Conservation (phyloP, 169 alveolate species). For the Amoebophrya sp. region DNA sequence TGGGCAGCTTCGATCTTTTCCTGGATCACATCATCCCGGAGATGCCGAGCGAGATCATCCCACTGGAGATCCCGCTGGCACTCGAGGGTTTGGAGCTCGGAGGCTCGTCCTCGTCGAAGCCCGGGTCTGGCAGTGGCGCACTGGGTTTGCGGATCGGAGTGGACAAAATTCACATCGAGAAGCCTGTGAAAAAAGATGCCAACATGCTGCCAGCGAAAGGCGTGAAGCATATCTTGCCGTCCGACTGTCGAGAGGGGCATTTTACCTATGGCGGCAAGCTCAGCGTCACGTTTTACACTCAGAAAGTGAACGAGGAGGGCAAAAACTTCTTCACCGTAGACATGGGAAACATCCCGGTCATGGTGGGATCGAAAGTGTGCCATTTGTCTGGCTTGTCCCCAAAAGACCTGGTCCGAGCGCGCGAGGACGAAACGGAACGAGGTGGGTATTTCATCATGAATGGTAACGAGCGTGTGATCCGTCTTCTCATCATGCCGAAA, state of each 20-base stretch:
- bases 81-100: too few species aligned
- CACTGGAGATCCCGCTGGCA: not conserved
- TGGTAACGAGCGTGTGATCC: slow-evolving; percentile 89
- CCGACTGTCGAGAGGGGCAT: slow-evolving; percentile 27
- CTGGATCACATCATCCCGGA: not conserved
- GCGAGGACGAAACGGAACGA: slow-evolving; percentile 91
- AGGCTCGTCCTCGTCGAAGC: too few species aligned
- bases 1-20: not conserved
- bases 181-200: not conserved
- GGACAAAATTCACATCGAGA: not conserved
- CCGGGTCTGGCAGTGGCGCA: not conserved
- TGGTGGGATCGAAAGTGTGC: slow-evolving; percentile 88
- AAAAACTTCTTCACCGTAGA: slow-evolving; percentile 41
- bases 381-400: slow-evolving; percentile 74
- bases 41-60: not conserved
- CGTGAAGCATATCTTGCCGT: not conserved
- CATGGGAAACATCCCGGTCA: slow-evolving; percentile 90
- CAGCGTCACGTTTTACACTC: slow-evolving; percentile 23
- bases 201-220: not conserved
- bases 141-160: not conserved
- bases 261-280: slow-evolving; percentile 29
- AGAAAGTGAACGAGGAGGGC: not conserved
- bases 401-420: slow-evolving; percentile 75
- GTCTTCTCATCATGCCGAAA: slow-evolving; percentile 88
- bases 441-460: slow-evolving; percentile 96